These are phyloP conservation scores for Cymbopogon flexuosus DNA, from an alignment of 202 grass and related monocot species.

Conservation along the genomic window DNA sequence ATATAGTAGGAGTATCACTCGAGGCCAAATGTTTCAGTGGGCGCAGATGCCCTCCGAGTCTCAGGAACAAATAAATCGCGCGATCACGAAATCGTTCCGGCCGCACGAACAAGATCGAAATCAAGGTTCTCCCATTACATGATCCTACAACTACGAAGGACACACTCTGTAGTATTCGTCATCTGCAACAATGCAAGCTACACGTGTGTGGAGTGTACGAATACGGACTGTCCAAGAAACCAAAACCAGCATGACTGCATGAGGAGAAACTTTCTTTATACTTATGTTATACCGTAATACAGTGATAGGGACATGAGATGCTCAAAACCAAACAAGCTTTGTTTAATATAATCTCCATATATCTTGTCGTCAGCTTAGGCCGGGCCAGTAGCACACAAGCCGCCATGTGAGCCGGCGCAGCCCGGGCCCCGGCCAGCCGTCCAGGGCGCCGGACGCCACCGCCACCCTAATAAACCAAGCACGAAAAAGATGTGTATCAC, in stretches of 20 bases:
- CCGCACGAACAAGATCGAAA: neutral
- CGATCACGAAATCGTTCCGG: neutral
- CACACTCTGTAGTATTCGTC: neutral
- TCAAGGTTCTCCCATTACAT: neutral
- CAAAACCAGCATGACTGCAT: neutral
- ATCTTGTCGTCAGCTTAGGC: constrained; percentile 23
- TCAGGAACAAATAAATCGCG: neutral
- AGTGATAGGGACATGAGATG: neutral
- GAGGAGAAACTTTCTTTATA: neutral
- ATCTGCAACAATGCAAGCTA: neutral
- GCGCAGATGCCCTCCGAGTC: no score
- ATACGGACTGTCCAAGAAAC: neutral
- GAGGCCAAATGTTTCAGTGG: no score
- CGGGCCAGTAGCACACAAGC: neutral
- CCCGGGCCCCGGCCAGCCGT: neutral
- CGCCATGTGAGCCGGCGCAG: constrained; percentile 30
- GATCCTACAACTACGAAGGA: no score
- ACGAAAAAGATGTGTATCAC: constrained; percentile 41
- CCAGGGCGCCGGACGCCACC: neutral
- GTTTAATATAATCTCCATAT: neutral
- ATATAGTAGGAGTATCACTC: neutral
- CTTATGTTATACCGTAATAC: neutral
- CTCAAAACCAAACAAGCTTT: neutral
- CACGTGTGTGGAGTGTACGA: no score
- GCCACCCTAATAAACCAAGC: constrained; percentile 15